Evolutionary conservation across 1,139 yeast genomes (phyloP).

Genomic region (Diutina rugosa): DNA sequence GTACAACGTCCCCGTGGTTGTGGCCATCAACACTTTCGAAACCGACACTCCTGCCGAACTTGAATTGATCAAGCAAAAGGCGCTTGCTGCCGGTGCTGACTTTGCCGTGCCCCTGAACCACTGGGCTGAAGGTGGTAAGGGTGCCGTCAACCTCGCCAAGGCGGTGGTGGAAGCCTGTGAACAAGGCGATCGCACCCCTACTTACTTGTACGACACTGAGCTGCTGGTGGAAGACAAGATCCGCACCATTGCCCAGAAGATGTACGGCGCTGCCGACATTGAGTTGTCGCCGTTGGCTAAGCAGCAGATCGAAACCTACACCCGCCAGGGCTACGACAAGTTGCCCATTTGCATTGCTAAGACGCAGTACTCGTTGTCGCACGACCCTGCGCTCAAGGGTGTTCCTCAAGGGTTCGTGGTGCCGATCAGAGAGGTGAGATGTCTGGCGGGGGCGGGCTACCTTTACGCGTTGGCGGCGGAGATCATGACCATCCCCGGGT

Average conservation of each 20-base stretch:
- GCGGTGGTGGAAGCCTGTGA: constrained; percentile 74
- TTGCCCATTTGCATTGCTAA: constrained; percentile 95
- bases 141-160: constrained; percentile 79
- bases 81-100: constrained; percentile 85
- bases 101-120: constrained; percentile 94
- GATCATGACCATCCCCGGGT: constrained; percentile 94
- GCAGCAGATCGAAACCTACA: constrained; percentile 71
- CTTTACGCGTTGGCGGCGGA: constrained; percentile 94
- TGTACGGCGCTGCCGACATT: constrained; percentile 92
- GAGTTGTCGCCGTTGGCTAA: constrained; percentile 81
- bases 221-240: constrained; percentile 75
- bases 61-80: constrained; percentile 69
- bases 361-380: constrained; percentile 93
- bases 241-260: constrained; percentile 66
- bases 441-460: constrained; percentile 94
- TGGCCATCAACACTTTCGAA: constrained; percentile 88
- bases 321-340: constrained; percentile 82
- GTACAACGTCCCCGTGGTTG: constrained; percentile 89
- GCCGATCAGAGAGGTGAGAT: constrained; percentile 90
- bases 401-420: constrained; percentile 90
- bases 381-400: constrained; percentile 87
- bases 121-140: constrained; percentile 97
- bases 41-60: constrained; percentile 79
- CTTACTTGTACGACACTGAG: constrained; percentile 61
- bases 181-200: constrained; percentile 37